Conservation (phyloP, 2,329 filamentous ascomycete genomes). For the Aspergillus quadrilineatus region DNA sequence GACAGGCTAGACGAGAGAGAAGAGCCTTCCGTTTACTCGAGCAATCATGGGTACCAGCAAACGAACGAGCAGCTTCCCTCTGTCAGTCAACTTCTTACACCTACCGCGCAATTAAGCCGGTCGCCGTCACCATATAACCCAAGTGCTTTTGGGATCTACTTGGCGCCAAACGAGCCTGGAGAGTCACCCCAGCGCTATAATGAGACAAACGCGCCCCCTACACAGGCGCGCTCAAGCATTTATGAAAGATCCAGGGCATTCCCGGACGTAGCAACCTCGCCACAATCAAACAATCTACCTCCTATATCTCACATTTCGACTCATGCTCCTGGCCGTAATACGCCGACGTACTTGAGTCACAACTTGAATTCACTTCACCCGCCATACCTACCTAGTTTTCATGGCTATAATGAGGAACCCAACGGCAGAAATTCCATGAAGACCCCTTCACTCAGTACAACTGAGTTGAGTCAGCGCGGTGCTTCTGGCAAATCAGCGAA, state of each 20-base stretch:
- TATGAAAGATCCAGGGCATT: conserved; percentile 17
- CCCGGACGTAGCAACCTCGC: conserved; percentile 22
- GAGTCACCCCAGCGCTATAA: conserved; percentile 23
- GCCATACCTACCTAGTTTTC: conserved; percentile 21
- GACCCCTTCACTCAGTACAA: conserved; percentile 2
- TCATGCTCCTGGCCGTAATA: conserved; percentile 22
- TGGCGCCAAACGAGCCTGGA: conserved; percentile 18
- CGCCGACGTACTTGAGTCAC: conserved; percentile 20
- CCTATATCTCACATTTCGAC: conserved; percentile 33
- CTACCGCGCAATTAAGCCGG: conserved; percentile 27
- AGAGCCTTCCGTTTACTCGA: conserved; percentile 12
- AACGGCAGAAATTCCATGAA: conserved; percentile 19
- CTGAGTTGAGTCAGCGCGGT: conserved; percentile 2
- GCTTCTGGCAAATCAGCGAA: conserved; percentile 13
- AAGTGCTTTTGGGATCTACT: conserved; percentile 23
- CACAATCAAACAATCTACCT: conserved; percentile 27
- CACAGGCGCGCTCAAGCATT: conserved; percentile 6
- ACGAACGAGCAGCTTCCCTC: conserved; percentile 38
- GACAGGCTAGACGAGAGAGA: conserved; percentile 26
- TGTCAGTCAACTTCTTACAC: conserved; percentile 42
- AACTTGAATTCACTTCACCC: conserved; percentile 22
- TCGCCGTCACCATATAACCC: conserved; percentile 30
- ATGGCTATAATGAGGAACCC: conserved; percentile 16
- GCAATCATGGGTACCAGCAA: conserved; percentile 14
- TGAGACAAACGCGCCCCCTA: conserved; percentile 19